A percentile compares a stretch with the other conserved stretches of the same genome.
Conservation (phyloP, 192 early-diverging fungal genomes). For the Coemansia sp. region DNA sequence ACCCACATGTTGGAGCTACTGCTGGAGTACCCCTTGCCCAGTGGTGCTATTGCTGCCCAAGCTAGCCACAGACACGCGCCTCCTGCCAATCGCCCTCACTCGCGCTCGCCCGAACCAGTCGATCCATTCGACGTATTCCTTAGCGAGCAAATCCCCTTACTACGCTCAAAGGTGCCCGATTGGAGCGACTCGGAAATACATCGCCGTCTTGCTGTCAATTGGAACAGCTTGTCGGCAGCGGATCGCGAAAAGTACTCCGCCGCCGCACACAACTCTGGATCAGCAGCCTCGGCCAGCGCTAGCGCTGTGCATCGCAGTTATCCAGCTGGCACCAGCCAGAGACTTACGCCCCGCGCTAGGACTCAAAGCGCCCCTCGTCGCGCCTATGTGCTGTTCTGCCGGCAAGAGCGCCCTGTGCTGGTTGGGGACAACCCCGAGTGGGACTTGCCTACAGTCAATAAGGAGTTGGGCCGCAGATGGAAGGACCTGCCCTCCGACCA, state of each 20-base stretch:
- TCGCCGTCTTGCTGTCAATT: slow-evolving; percentile 49
- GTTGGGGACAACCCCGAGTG: slow-evolving; percentile 44
- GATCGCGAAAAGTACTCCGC: slow-evolving; percentile 47
- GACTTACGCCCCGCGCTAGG: slow-evolving; percentile 19
- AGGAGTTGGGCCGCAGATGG: slow-evolving; percentile 57
- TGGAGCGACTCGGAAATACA: slow-evolving; percentile 54
- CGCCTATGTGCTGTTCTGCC: slow-evolving; percentile 56
- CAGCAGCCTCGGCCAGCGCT: background rate
- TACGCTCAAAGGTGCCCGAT: slow-evolving; percentile 54
- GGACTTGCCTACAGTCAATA: slow-evolving; percentile 58
- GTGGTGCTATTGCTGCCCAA: slow-evolving; percentile 28
- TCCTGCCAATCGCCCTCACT: slow-evolving; percentile 5
- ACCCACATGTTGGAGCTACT: slow-evolving; percentile 54
- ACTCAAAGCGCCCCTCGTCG: slow-evolving; percentile 50
- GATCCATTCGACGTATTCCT: slow-evolving; percentile 37
- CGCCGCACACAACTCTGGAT: background rate
- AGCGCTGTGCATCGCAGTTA: slow-evolving; percentile 8
- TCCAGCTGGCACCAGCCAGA: slow-evolving; percentile 14
- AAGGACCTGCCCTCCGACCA: slow-evolving; percentile 47
- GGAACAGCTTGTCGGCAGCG: slow-evolving; percentile 38
- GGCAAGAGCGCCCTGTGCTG: slow-evolving; percentile 45
- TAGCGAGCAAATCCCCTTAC: slow-evolving; percentile 50
- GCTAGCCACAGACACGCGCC: slow-evolving; percentile 13
- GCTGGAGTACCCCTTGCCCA: slow-evolving; percentile 48
- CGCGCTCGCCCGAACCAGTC: slow-evolving; percentile 37